Conservation (phyloP, 306 rosid genomes). For the Quercus robur region DNA sequence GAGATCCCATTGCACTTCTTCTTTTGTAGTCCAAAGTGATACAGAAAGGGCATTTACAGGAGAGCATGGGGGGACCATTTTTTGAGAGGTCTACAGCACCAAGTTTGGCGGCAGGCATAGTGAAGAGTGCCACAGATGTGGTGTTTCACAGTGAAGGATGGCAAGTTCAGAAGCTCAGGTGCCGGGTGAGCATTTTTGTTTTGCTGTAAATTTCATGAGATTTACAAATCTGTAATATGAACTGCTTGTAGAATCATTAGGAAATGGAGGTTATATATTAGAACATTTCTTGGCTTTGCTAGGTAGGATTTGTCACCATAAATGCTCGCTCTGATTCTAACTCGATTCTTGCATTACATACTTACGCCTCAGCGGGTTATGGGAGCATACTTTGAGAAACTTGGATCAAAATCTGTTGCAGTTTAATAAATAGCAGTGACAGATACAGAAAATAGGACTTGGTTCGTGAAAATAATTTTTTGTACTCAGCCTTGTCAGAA, state of each 20-base stretch:
- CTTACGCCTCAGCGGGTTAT: conserved; percentile 55
- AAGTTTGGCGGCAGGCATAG: conserved; percentile 47
- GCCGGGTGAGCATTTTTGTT: conserved; percentile 66
- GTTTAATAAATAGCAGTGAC: conserved; percentile 89
- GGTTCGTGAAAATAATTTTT: conserved; percentile 95
- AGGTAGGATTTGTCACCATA: background rate
- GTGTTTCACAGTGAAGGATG: conserved; percentile 52
- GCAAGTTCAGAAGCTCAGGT: conserved; percentile 69
- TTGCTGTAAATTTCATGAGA: conserved; percentile 14
- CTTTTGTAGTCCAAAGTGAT: conserved; percentile 44
- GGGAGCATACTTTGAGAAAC: conserved; percentile 93
- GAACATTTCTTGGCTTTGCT: conserved; percentile 9
- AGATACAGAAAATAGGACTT: conserved; percentile 74
- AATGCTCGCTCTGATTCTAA: conserved; percentile 15
- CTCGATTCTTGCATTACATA: conserved; percentile 20
- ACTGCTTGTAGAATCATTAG: background rate
- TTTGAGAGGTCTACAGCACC: conserved; percentile 70
- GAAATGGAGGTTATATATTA: conserved; percentile 1
- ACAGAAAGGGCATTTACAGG: conserved; percentile 17
- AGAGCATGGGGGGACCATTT: conserved; percentile 46
- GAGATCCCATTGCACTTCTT: conserved; percentile 77
- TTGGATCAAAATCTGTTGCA: conserved; percentile 89
- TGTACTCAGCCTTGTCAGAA: conserved; percentile 14
- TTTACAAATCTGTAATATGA: background rate
- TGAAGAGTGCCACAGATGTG: conserved; percentile 64